Evolutionary conservation across 164 flowering plant species (phyloP).

Genomic region (Nymphaea thermarum): DNA sequence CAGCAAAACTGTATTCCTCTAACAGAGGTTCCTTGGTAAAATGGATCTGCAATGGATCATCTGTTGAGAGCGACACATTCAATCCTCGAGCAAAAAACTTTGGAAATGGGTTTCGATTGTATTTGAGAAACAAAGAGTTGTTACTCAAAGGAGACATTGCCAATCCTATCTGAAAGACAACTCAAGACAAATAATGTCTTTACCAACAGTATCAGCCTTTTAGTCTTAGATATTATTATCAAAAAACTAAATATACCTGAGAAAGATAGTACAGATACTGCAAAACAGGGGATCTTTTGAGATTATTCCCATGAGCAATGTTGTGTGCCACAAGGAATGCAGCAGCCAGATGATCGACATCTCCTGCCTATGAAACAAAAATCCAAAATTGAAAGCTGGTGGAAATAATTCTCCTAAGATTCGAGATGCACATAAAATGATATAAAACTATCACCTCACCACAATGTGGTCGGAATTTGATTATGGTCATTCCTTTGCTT

Average conservation of each 20-base stretch:
- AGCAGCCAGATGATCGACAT: conserved; percentile 96
- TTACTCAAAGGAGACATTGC: conserved; percentile 99
- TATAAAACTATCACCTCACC: conserved; percentile 59
- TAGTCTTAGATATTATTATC: no score
- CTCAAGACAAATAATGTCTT: no score
- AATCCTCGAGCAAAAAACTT: conserved; percentile 83
- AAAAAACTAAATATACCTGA: conserved; percentile 32
- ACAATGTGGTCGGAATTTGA: conserved; percentile 89
- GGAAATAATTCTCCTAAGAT: background rate
- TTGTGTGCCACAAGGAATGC: conserved; percentile 78
- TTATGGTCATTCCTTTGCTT: conserved; percentile 91
- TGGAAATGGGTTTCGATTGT: conserved; percentile 87
- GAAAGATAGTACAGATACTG: conserved; percentile 89
- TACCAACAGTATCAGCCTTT: no score
- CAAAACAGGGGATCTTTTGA: conserved; percentile 93
- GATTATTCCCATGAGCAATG: conserved; percentile 93
- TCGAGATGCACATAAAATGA: no score
- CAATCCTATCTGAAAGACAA: conserved; percentile 62
- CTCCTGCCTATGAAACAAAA: conserved; percentile 67
- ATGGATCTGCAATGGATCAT: conserved; percentile 97
- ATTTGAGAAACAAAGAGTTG: conserved; percentile 81
- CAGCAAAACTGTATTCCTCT: conserved; percentile 98
- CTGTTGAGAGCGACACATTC: conserved; percentile 95
- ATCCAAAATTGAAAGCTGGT: background rate
- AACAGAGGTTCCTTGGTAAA: conserved; percentile 93